Evolutionary conservation across 306 rosid species (phyloP).

Genomic region (Crotalaria pallida): DNA sequence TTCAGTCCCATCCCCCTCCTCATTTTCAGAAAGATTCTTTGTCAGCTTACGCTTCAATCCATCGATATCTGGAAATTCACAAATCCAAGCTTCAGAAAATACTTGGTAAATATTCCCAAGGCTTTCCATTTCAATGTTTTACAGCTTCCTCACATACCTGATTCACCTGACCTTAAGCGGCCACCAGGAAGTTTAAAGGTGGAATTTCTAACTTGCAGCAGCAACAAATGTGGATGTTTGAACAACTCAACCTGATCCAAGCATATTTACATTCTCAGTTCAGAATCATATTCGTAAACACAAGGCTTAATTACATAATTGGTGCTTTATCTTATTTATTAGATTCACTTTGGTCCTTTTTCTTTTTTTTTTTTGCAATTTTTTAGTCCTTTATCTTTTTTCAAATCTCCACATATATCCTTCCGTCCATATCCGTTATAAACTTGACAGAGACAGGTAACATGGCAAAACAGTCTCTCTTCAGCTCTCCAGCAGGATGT

Average conservation of each 20-base stretch:
- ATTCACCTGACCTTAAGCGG: constrained; percentile 79
- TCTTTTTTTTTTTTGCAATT: too few relatives aligned
- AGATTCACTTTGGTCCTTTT: too few relatives aligned
- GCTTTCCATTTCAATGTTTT: neutral
- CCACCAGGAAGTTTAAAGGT: constrained; percentile 87
- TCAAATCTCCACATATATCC: too few relatives aligned
- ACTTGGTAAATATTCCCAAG: neutral
- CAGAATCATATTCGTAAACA: neutral
- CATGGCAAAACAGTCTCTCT: too few relatives aligned
- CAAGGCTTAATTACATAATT: too few relatives aligned
- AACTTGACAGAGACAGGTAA: too few relatives aligned
- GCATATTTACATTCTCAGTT: constrained; percentile 5
- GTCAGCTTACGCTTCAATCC: constrained; percentile 77
- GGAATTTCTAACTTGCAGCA: constrained; percentile 74
- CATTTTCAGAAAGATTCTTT: constrained; percentile 57
- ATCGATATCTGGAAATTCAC: constrained; percentile 49
- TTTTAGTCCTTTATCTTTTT: too few relatives aligned
- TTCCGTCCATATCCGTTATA: too few relatives aligned
- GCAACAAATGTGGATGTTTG: constrained; percentile 79
- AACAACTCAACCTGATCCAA: constrained; percentile 81
- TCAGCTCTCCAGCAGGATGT: too few relatives aligned
- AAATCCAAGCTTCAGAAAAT: constrained; percentile 6
- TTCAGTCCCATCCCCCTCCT: constrained; percentile 44
- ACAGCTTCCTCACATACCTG: constrained; percentile 41
- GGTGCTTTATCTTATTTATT: too few relatives aligned